phyloP scores from a whole-genome alignment of 2,329 filamentous ascomycete genomes.

The Xylariaceae sp. region DNA sequence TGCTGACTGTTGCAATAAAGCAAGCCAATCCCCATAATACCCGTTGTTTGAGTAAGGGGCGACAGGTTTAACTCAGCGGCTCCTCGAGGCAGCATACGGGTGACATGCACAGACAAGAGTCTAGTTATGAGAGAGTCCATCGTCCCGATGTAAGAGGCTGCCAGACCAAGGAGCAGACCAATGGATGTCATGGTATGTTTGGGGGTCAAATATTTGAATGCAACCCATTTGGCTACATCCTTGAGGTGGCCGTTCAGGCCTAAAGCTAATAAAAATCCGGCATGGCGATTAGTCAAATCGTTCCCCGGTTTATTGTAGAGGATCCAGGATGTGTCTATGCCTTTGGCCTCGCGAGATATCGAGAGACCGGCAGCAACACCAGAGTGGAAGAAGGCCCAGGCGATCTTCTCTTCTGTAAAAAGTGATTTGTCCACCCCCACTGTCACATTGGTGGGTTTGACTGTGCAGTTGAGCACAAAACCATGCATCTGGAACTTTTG shows the following conservation, averaged over 20 bases:
- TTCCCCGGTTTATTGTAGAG: constrained; percentile 88
- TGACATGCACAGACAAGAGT: constrained; percentile 91
- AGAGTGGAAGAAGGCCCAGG: constrained; percentile 98
- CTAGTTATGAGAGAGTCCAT: constrained; percentile 97
- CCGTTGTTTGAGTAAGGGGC: constrained; percentile 88
- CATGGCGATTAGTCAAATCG: constrained; percentile 93
- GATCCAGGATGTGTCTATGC: constrained; percentile 98
- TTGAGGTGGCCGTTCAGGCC: constrained; percentile 95
- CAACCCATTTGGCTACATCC: constrained; percentile 93
- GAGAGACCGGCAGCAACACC: constrained; percentile 90
- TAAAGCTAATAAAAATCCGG: constrained; percentile 85
- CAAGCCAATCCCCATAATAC: constrained; percentile 93
- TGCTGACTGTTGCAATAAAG: constrained; percentile 95
- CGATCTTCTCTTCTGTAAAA: constrained; percentile 94
- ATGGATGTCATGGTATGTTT: constrained; percentile 99
- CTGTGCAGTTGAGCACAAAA: constrained; percentile 87
- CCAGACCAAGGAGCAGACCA: constrained; percentile 85
- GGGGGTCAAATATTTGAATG: constrained; percentile 97
- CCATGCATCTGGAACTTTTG: constrained; percentile 88
- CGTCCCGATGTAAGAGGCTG: constrained; percentile 90
- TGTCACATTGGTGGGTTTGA: constrained; percentile 88
- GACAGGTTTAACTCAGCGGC: constrained; percentile 94
- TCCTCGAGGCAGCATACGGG: constrained; percentile 85
- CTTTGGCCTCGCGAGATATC: constrained; percentile 84
- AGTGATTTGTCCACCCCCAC: constrained; percentile 86